phyloP scores from a whole-genome alignment of 176 grass and related monocot species.

The Tillandsia fasciculata region DNA sequence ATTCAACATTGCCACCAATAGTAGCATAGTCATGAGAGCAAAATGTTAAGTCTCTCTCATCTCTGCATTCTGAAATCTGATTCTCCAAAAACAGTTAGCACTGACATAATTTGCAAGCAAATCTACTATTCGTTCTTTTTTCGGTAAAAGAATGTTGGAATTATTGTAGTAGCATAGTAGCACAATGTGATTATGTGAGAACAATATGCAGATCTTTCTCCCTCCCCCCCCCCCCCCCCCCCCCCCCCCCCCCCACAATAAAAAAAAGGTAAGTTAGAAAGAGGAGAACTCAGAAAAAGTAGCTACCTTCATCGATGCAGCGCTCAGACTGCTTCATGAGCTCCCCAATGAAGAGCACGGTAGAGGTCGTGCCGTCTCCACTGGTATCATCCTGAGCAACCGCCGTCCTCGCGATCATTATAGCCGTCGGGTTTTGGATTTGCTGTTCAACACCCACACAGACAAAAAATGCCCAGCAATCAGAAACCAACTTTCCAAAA shows the following conservation, averaged over 20 bases:
- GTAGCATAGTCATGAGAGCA: no score
- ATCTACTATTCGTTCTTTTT: no score
- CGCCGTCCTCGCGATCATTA: slow-evolving; percentile 93
- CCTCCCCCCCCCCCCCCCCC: neutral
- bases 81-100: no score
- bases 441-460: slow-evolving; percentile 30
- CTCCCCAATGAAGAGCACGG: slow-evolving; percentile 90
- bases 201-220: neutral
- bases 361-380: slow-evolving; percentile 91
- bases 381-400: slow-evolving; percentile 78
- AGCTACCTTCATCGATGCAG: slow-evolving; percentile 71
- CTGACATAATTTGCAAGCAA: no score
- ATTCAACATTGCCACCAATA: no score
- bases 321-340: slow-evolving; percentile 91
- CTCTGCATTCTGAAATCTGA: no score
- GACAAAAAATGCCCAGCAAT: neutral
- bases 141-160: no score
- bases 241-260: neutral
- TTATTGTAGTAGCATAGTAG: no score
- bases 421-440: slow-evolving; percentile 96
- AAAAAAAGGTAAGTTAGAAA: neutral
- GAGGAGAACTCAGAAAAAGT: neutral
- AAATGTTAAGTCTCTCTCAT: no score
- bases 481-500: neutral
- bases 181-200: neutral